Percentiles rank a stretch among this genome's conserved stretches.
These are phyloP conservation scores for Aegilops speltoides DNA, from an alignment of 176 grass and related monocot species.

Conservation along the genomic window DNA sequence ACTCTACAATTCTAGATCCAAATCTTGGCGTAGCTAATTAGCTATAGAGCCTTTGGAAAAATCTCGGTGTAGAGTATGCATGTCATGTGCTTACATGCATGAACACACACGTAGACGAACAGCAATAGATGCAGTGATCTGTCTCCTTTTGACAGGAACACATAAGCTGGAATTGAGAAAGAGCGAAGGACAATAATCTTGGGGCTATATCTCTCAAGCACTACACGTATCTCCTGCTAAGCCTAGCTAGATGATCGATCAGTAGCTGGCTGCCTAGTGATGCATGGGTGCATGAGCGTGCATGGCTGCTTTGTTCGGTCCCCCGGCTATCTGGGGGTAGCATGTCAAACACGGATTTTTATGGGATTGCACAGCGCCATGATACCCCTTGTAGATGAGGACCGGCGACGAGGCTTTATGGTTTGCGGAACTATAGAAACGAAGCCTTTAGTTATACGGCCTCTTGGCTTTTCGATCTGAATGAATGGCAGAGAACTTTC, in stretches of 20 bases:
- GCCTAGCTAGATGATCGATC: conserved; percentile 22
- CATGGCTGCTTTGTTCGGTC: conserved; percentile 45
- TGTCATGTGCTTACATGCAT: conserved; percentile 41
- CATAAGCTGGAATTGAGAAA: conserved; percentile 35
- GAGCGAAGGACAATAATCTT: conserved; percentile 36
- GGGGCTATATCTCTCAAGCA: conserved; percentile 11
- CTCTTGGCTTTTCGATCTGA: conserved; percentile 15
- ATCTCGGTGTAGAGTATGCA: background rate
- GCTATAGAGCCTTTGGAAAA: background rate
- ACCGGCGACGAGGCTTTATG: conserved; percentile 37
- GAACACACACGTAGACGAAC: background rate
- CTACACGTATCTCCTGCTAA: conserved; percentile 27
- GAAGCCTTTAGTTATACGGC: background rate
- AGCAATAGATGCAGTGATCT: conserved; percentile 22
- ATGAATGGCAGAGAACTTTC: background rate
- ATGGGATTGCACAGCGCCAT: conserved; percentile 33
- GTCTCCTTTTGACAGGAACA: conserved; percentile 23
- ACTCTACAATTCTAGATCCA: conserved; percentile 24
- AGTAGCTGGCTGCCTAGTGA: conserved; percentile 36
- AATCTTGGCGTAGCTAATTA: background rate
- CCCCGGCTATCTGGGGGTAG: conserved; percentile 54
- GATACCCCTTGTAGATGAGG: conserved; percentile 42
- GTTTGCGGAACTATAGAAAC: conserved; percentile 41
- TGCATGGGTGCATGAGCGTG: background rate
- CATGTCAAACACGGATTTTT: conserved; percentile 64